Percentiles rank a stretch among this genome's conserved stretches.
These are phyloP conservation scores for Patellifolia procumbens DNA, from an alignment of 179 eudicot species.

Conservation along the genomic window DNA sequence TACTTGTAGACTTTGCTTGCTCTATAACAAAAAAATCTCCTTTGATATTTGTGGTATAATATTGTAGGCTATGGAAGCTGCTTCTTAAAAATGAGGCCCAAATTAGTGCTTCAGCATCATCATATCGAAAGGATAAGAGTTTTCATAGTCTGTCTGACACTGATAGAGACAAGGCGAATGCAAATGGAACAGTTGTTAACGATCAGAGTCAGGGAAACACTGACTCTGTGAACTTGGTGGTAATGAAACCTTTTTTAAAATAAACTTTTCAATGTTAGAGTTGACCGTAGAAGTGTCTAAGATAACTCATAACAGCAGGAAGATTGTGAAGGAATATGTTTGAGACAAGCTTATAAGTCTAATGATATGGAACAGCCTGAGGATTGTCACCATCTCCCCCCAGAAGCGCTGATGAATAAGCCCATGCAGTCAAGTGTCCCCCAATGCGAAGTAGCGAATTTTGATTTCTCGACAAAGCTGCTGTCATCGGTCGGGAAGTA, in stretches of 20 bases:
- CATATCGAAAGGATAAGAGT: conserved; percentile 24
- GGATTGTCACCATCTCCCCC: neutral
- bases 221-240: conserved; percentile 29
- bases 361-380: neutral
- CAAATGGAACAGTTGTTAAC: conserved; percentile 20
- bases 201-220: conserved; percentile 26
- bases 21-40: neutral
- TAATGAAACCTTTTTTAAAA: conserved; percentile 10
- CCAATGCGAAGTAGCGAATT: conserved; percentile 3
- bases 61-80: conserved; percentile 47
- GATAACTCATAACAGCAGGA: conserved; percentile 12
- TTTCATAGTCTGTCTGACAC: conserved; percentile 7
- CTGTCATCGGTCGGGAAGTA: neutral
- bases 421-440: conserved; percentile 6
- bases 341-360: conserved; percentile 5
- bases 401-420: neutral
- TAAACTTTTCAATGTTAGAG: neutral
- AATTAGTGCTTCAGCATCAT: conserved; percentile 11
- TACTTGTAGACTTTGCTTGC: neutral
- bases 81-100: conserved; percentile 30
- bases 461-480: neutral
- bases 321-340: neutral
- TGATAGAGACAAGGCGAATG: conserved; percentile 24
- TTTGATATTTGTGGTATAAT: neutral
- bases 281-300: neutral